phyloP scores from a whole-genome alignment of 1,284 basidiomycete species.

The Microbotryomycetes sp. region DNA sequence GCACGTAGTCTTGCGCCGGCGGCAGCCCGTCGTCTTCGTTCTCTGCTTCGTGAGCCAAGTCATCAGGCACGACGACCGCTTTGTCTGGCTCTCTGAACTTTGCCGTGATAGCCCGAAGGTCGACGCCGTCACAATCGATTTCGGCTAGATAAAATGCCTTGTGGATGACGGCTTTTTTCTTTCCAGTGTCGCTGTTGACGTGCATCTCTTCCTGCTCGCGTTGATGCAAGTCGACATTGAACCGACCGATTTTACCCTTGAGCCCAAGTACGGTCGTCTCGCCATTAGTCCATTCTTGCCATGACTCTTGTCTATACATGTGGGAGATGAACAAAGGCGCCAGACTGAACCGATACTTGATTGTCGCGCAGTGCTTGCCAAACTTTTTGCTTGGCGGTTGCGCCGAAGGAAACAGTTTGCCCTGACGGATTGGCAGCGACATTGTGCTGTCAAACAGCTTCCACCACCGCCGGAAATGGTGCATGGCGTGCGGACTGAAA shows the following conservation, averaged over 20 bases:
- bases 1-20: slow-evolving; percentile 1
- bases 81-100: slow-evolving; percentile 67
- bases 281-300: slow-evolving; percentile 68
- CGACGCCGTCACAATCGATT: slow-evolving; percentile 67
- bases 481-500: slow-evolving; percentile 75
- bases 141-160: slow-evolving; percentile 93
- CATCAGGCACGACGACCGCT: slow-evolving; percentile 37
- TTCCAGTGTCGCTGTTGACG: slow-evolving; percentile 41
- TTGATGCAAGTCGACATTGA: slow-evolving; percentile 89
- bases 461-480: slow-evolving; percentile 93
- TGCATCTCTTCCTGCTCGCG: slow-evolving; percentile 65
- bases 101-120: slow-evolving; percentile 70
- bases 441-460: slow-evolving; percentile 69
- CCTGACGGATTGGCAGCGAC: slow-evolving; percentile 79
- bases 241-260: slow-evolving; percentile 71
- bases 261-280: slow-evolving; percentile 70
- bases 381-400: slow-evolving; percentile 79
- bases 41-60: slow-evolving; percentile 11
- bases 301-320: slow-evolving; percentile 71
- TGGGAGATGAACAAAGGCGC: slow-evolving; percentile 78
- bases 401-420: slow-evolving; percentile 64
- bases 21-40: slow-evolving; percentile 13
- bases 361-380: slow-evolving; percentile 75
- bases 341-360: slow-evolving; percentile 83
- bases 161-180: slow-evolving; percentile 54